Evolutionary conservation across 371 early-diverging fungal species (phyloP), one percentile per base, ranked within the genome.

Genomic region (Mucor piriformis): DNA sequence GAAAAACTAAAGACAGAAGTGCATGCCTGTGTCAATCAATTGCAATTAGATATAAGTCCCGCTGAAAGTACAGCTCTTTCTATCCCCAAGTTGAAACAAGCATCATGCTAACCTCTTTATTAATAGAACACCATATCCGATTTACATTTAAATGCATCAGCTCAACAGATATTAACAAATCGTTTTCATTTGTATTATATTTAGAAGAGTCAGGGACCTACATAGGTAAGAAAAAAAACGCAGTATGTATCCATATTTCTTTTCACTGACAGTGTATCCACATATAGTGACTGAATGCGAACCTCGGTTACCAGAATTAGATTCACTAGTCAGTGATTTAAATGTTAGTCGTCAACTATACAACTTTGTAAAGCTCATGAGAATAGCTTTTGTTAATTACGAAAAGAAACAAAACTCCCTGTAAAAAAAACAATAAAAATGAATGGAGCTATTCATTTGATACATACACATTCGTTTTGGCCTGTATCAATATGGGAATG

Each of bases 321-420:
- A 33, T 12, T 35, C 34, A 33, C n/a, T 55, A 18, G 8, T 50
- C 2, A 6, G 20, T 3, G 27, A 54, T 24, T 23, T 61, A 24
- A 55, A 61, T 16, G 3, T 29, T 7, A 20, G 18, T 34, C 55
- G 56, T 6, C 50, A 61, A 21, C 18, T 55, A 24, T 61, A 33
- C 40, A 13, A 16, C 15, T 61, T 61, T 48, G 1, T 61, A 34
- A 49, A 33, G 6, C 38, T 13, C 7, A 16, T 50, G 10, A 37
- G 59, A 23, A 40, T 12, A 24, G 42, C 42, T 11, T 55, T 40
- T 50, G n/a, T 46, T 34, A n/a, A n/a, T n/a, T n/a, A n/a, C n/a
- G n/a, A n/a, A n/a, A n/a, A n/a, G n/a, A n/a, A n/a, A n/a, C n/a
- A n/a, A n/a, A n/a, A n/a, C n/a, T n/a, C n/a, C n/a, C n/a, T n/a